Percentiles rank a stretch among this genome's conserved stretches.
phyloP scores from a whole-genome alignment of 2,329 filamentous ascomycete species.

The Aspergillus udagawae region DNA sequence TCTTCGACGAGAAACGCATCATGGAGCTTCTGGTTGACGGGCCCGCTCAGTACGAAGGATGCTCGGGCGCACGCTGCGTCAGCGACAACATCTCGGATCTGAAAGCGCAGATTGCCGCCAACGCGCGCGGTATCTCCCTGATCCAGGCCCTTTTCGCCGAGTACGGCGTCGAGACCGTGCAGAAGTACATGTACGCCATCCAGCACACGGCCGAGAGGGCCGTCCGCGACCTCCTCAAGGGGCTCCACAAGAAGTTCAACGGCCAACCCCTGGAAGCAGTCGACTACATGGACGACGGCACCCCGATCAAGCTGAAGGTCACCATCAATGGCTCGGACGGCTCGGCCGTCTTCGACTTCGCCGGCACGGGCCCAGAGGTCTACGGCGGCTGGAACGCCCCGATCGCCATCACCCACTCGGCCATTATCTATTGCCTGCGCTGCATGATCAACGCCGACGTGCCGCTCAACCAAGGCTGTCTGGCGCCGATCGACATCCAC shows the following conservation, averaged over 20 bases:
- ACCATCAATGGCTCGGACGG: slow-evolving; percentile 71
- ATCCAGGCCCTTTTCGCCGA: slow-evolving; percentile 72
- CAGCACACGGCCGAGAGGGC: slow-evolving; percentile 75
- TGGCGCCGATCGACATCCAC: slow-evolving; percentile 69
- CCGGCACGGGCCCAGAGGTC: slow-evolving; percentile 73
- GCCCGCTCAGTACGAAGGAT: slow-evolving; percentile 70
- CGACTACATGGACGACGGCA: slow-evolving; percentile 86
- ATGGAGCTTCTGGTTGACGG: slow-evolving; percentile 67
- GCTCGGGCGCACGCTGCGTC: slow-evolving; percentile 72
- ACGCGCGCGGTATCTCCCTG: slow-evolving; percentile 77
- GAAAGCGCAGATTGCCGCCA: slow-evolving; percentile 81
- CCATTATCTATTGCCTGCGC: slow-evolving; percentile 81
- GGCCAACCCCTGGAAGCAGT: slow-evolving; percentile 68
- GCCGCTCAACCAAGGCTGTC: slow-evolving; percentile 80
- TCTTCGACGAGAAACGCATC: slow-evolving; percentile 74
- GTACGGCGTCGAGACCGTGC: slow-evolving; percentile 71
- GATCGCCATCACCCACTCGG: slow-evolving; percentile 74
- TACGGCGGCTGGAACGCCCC: slow-evolving; percentile 79
- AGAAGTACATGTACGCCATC: slow-evolving; percentile 80
- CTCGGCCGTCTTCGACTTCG: slow-evolving; percentile 74
- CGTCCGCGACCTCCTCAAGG: slow-evolving; percentile 69
- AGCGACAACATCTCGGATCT: slow-evolving; percentile 82
- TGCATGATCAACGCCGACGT: slow-evolving; percentile 78
- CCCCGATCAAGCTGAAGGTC: slow-evolving; percentile 69
- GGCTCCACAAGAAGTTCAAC: slow-evolving; percentile 65